Base-by-base conservation (phyloP, 2,329 filamentous ascomycete species). In the Fusarium duplospermum region DNA sequence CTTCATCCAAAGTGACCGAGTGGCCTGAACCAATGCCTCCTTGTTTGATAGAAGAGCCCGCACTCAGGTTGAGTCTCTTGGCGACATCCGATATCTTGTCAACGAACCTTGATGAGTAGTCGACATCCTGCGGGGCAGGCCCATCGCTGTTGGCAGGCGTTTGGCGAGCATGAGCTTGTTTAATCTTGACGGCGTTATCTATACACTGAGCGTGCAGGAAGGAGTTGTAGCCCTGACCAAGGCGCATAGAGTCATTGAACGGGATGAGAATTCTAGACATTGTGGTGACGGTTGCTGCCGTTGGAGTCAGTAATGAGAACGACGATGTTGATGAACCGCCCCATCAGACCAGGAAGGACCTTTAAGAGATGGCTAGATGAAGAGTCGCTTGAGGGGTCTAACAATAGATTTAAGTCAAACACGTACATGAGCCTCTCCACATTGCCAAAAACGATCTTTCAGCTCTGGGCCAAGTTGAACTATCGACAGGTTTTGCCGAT, bases 161-260 rank as follows among this genome's bases (percentile, higher is more conserved):
- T 18, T 22, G 29, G 27, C 22, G 14, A 1, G 10, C 13, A 11
- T 10, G n/a, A 8, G 42, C 6, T 0, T 20, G n/a, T 2, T 16
- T 31, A 6, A 13, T 29, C 2, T 57, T 31, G 5, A 58, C 47
- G 7, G 27, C 47, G 14, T 27, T 14, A 8, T 59, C 13, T 4
- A 62, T 42, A 66, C 22, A 38, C 33, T 0, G 54, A 38, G 57
- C 18, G 33, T 70, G 57, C 62, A 70, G 4, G 62, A 70, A 7
- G 9, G 45, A 50, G 24, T 70, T 70, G 13, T 58, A 70, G 0
- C 66, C 68, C 54, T 66, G 69, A 13, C 66, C 68, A 14, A 73
- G 14, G 33, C 71, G 66, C 71, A 73, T 73, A 27, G 60, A 45
- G 36, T 54, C 45, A 13, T 67, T 52, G 36, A 70, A 73, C 3